Evolutionary conservation across 2,329 filamentous ascomycete species (phyloP).

Genomic region (Albophoma yamanashiensis): DNA sequence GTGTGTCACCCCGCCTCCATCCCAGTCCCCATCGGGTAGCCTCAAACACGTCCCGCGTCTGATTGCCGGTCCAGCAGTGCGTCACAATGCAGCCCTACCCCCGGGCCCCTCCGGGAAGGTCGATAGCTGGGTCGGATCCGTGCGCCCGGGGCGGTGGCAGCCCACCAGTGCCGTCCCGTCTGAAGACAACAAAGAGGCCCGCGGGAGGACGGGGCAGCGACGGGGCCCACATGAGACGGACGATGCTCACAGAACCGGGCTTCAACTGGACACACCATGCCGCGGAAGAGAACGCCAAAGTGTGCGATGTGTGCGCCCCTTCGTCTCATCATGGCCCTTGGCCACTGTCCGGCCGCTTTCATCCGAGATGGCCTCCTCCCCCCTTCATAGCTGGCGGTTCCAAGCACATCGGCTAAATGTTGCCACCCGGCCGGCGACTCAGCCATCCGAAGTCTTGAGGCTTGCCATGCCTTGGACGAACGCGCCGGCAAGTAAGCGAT

Average conservation of each 20-base stretch:
- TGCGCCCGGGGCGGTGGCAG: neutral
- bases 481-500: neutral
- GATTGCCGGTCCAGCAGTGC: neutral
- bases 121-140: neutral
- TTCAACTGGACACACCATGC: neutral
- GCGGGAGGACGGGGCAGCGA: neutral
- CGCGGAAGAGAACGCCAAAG: neutral
- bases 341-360: neutral
- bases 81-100: neutral
- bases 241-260: neutral
- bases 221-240: neutral
- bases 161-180: neutral
- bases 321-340: neutral
- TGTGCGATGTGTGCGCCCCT: neutral
- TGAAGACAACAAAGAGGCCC: neutral
- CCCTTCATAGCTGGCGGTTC: neutral
- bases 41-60: conserved; percentile 1
- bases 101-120: neutral
- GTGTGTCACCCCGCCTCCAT: neutral
- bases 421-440: neutral
- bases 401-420: neutral
- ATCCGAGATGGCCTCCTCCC: neutral
- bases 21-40: neutral
- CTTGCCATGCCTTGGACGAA: neutral
- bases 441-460: neutral